Evolutionary conservation across 2,329 filamentous ascomycete genomes (phyloP).

Genomic region (Bipolaris gigantea): DNA sequence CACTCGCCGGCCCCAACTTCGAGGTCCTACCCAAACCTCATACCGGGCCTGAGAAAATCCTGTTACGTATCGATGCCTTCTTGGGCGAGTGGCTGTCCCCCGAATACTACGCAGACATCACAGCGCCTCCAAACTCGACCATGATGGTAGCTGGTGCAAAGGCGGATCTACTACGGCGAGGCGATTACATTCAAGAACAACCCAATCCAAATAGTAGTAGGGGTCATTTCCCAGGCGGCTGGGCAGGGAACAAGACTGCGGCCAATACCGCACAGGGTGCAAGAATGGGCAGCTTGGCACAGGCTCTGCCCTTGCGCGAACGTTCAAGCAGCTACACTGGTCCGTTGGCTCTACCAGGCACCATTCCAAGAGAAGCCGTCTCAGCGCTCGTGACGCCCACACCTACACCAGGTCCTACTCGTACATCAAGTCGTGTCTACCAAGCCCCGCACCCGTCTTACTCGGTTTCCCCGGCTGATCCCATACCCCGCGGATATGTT

Average conservation of each 20-base stretch:
- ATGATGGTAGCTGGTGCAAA: constrained; percentile 90
- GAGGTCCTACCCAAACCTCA: constrained; percentile 38
- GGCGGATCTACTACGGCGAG: constrained; percentile 76
- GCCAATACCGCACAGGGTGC: constrained; percentile 21
- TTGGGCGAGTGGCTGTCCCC: constrained; percentile 94
- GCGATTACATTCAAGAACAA: constrained; percentile 61
- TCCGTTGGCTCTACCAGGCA: constrained; percentile 23
- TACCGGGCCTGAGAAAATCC: constrained; percentile 40
- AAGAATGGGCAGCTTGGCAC: constrained; percentile 43
- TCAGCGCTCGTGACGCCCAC: constrained; percentile 13
- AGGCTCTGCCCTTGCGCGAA: constrained; percentile 46
- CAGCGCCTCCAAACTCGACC: constrained; percentile 79
- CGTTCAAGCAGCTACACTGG: constrained; percentile 51
- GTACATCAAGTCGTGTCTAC: constrained; percentile 55
- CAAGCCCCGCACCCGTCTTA: constrained; percentile 78
- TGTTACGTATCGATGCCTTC: constrained; percentile 83
- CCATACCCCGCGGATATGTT: constrained; percentile 86
- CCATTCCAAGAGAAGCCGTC: constrained; percentile 29
- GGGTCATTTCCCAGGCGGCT: constrained; percentile 59
- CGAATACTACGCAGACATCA: constrained; percentile 91
- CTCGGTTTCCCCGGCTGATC: constrained; percentile 75
- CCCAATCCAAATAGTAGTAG: constrained; percentile 43
- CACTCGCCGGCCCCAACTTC: constrained; percentile 43
- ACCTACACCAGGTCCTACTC: constrained; percentile 21
- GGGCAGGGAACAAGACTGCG: constrained; percentile 49